Percentiles rank a stretch among this genome's conserved stretches.
Evolutionary conservation across 1,139 yeast genomes (phyloP).

Genomic region (Debaryomyces udenii): DNA sequence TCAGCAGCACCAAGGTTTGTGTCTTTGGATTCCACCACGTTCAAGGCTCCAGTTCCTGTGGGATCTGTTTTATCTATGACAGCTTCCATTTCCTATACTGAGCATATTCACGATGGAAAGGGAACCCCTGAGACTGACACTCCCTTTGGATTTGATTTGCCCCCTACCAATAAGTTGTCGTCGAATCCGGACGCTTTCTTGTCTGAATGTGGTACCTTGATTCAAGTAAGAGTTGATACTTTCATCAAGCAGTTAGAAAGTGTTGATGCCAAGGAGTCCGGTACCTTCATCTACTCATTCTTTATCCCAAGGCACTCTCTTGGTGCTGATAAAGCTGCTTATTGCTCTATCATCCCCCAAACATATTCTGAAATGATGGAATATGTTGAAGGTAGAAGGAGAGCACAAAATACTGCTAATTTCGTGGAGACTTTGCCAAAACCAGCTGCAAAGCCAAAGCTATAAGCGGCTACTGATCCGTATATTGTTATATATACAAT

Average conservation of each 20-base stretch:
- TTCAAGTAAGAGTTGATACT: constrained; percentile 89
- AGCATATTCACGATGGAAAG: constrained; percentile 56
- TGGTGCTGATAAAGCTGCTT: constrained; percentile 45
- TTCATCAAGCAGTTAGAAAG: constrained; percentile 69
- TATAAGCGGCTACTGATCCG: neutral
- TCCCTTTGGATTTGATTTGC: constrained; percentile 53
- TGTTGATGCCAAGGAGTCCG: constrained; percentile 67
- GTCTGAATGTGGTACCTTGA: constrained; percentile 79
- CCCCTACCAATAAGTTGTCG: constrained; percentile 59
- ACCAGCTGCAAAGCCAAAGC: constrained; percentile 8
- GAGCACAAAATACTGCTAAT: constrained; percentile 80
- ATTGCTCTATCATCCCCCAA: constrained; percentile 77
- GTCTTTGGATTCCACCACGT: constrained; percentile 86
- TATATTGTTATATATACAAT: neutral
- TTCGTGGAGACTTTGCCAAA: constrained; percentile 54
- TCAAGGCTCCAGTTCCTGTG: constrained; percentile 92
- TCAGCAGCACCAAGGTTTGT: constrained; percentile 85
- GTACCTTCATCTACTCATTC: constrained; percentile 86
- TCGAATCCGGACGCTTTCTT: constrained; percentile 60
- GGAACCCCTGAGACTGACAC: constrained; percentile 34
- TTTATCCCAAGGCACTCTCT: constrained; percentile 63
- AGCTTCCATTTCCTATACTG: constrained; percentile 84
- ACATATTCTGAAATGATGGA: constrained; percentile 92
- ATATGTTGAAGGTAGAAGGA: constrained; percentile 85
- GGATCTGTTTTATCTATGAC: constrained; percentile 84